Evolutionary conservation across 208 protist species (phyloP).

Genomic region (Acanthamoeba polyphaga): DNA sequence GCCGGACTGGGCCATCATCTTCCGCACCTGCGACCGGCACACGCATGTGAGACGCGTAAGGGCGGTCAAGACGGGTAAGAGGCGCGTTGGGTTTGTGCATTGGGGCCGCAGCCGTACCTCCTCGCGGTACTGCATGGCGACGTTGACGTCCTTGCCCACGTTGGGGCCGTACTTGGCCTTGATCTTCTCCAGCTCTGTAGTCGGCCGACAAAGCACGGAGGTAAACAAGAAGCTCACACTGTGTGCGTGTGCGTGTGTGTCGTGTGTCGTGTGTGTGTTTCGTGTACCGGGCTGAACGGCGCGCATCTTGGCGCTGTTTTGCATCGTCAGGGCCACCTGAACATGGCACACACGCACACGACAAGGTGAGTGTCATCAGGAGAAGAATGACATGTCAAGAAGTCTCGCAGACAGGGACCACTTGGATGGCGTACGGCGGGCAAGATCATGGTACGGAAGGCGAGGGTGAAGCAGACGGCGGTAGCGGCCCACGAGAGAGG

Average conservation of each 20-base stretch:
- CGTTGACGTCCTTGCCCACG: background rate
- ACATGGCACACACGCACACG: background rate
- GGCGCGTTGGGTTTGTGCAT: background rate
- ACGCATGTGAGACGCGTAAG: background rate
- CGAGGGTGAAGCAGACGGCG: background rate
- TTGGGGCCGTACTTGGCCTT: constrained; percentile 2
- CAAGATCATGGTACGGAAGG: constrained; percentile 5
- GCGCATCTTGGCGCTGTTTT: constrained; percentile 42
- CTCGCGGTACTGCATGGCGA: background rate
- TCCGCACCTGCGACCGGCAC: background rate
- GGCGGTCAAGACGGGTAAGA: background rate
- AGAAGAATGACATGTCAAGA: no score
- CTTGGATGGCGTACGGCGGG: background rate
- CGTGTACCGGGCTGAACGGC: constrained; percentile 21
- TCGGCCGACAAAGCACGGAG: background rate
- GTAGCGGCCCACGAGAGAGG: background rate
- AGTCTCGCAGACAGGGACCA: background rate
- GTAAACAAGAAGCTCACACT: background rate
- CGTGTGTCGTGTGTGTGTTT: background rate
- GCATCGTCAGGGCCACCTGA: constrained; percentile 19
- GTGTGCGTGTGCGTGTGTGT: no score
- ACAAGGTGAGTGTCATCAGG: background rate
- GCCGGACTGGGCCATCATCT: background rate
- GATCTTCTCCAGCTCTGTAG: background rate
- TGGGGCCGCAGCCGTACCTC: background rate